Conservation (phyloP, 768 basidiomycete species). For the Russula dissimulans region DNA sequence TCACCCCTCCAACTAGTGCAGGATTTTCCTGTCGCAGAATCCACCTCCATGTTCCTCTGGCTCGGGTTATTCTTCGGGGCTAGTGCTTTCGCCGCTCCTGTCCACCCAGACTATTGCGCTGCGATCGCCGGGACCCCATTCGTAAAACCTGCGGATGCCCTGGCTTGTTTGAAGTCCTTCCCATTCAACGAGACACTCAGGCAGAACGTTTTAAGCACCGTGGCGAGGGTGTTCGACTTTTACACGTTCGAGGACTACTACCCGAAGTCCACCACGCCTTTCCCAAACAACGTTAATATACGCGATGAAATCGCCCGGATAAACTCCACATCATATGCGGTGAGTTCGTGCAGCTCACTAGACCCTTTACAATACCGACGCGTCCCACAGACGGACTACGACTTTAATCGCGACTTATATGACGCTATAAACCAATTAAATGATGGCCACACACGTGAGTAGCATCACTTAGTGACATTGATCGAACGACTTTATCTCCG, state of each 20-base stretch:
- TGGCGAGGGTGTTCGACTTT: conserved; percentile 31
- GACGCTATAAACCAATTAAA: conserved; percentile 48
- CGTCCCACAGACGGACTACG: conserved; percentile 48
- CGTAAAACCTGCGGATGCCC: not conserved
- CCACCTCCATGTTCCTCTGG: not conserved
- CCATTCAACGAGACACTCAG: conserved; percentile 35
- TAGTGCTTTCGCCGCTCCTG: not conserved
- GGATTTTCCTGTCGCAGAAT: not conserved
- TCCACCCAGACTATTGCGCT: conserved; percentile 1
- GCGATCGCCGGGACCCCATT: not conserved
- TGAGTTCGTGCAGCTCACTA: conserved; percentile 19
- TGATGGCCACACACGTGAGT: conserved; percentile 56
- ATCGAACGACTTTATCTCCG: not conserved
- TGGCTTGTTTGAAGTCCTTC: conserved; percentile 25
- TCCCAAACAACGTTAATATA: conserved; percentile 41
- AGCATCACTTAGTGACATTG: not conserved
- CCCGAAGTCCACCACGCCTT: conserved; percentile 28
- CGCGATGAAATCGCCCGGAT: conserved; percentile 40
- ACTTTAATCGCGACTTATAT: conserved; percentile 53
- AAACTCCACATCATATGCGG: conserved; percentile 39
- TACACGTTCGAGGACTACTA: conserved; percentile 36
- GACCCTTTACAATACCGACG: not conserved
- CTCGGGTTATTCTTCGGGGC: not conserved
- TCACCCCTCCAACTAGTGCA: not conserved
- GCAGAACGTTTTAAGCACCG: conserved; percentile 26